Conservation (phyloP, 2,329 filamentous ascomycete species). For the Pestalotiopsis fici region DNA sequence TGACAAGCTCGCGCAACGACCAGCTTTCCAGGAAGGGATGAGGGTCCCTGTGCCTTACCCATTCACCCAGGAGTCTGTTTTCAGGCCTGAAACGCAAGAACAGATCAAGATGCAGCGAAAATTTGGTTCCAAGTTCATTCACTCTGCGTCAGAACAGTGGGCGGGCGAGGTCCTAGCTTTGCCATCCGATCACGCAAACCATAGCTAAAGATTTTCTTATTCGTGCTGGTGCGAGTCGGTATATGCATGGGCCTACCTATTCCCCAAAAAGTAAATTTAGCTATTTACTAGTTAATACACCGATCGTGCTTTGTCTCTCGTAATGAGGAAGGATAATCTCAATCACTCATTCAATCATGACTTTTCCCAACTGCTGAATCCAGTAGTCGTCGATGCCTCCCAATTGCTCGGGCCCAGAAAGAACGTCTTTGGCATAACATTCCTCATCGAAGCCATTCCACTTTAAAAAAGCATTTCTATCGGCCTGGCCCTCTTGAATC, state of each 20-base stretch:
- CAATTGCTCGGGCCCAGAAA: background rate
- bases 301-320: too few species aligned
- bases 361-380: slow-evolving; percentile 1
- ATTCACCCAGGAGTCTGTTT: background rate
- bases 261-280: too few species aligned
- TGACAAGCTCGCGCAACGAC: slow-evolving; percentile 8
- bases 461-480: slow-evolving; percentile 24
- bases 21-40: slow-evolving; percentile 12
- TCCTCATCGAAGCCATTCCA: slow-evolving; percentile 31
- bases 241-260: too few species aligned
- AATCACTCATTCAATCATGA: background rate
- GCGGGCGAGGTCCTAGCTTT: background rate
- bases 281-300: too few species aligned
- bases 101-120: background rate
- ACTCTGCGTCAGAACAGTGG: background rate
- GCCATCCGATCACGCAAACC: slow-evolving; percentile 4
- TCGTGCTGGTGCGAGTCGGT: background rate
- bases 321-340: background rate
- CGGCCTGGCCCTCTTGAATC: slow-evolving; percentile 24
- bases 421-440: slow-evolving; percentile 25
- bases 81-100: background rate
- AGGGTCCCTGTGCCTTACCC: slow-evolving; percentile 3
- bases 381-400: background rate
- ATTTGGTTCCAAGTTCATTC: background rate
- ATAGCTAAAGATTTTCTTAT: background rate